A percentile compares a stretch with the other conserved stretches of the same genome.
Conservation (phyloP, 179 eudicot species). For the Nepenthes alata region DNA sequence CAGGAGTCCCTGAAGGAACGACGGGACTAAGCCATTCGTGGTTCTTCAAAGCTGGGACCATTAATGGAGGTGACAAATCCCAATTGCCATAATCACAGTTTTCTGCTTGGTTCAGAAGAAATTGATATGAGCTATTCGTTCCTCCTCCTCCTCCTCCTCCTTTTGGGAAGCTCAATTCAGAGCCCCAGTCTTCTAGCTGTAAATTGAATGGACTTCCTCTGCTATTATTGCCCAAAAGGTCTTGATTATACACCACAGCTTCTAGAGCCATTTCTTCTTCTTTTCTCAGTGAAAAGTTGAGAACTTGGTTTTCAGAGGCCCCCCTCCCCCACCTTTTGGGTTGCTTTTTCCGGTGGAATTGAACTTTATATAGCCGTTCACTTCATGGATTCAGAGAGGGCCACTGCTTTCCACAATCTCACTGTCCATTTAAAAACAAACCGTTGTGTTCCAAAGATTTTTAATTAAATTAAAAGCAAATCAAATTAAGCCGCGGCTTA, state of each 20-base stretch:
- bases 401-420: too few species aligned
- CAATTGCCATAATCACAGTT: conserved; percentile 4
- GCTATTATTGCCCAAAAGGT: conserved; percentile 3
- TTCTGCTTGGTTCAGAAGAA: conserved; percentile 6
- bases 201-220: conserved; percentile 10
- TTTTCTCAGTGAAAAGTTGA: too few species aligned
- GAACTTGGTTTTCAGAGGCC: too few species aligned
- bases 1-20: neutral
- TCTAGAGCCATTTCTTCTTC: conserved; percentile 10
- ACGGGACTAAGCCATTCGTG: neutral
- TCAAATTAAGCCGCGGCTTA: too few species aligned
- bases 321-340: neutral
- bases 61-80: neutral
- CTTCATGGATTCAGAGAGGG: too few species aligned
- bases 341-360: neutral
- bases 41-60: neutral
- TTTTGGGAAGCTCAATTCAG: neutral
- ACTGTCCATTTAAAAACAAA: too few species aligned
- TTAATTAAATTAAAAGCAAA: too few species aligned
- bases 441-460: too few species aligned
- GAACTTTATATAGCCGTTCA: too few species aligned
- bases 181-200: conserved; percentile 12
- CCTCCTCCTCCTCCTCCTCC: neutral
- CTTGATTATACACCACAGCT: conserved; percentile 11
- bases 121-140: neutral